Base-by-base conservation (phyloP, 208 protist species). In the Acanthamoeba lenticulata region DNA sequence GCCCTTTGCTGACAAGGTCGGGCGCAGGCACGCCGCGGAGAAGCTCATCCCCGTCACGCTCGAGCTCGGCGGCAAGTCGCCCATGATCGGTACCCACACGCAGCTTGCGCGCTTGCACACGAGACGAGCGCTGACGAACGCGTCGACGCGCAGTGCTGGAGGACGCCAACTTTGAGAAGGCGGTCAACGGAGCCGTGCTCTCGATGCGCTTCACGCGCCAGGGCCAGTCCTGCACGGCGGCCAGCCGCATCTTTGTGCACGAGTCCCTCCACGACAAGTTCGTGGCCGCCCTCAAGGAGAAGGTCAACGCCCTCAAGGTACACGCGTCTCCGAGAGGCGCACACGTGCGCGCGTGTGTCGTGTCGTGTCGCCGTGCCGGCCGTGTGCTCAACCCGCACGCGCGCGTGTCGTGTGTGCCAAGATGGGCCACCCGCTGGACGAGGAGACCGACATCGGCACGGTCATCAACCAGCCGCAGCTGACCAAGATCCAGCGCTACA, bases 351-450 rank as follows among this genome's bases (percentile, higher is more conserved):
- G n/a, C n/a, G n/a, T 60, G 52, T 27, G 52, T 11, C 52, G 21
- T 60, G 36, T 47, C 74, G 9, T 4, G 9, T 85, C 42, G 1
- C 27, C 38, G 1, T 85, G n/a, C 1, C 27, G 1, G 29, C 40
- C 65, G 44, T 9, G n/a, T 17, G 40, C 74, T 42, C 0, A 15
- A n/a, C 44, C 29, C 15, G 9, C 44, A 85, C 11, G 9, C 42
- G 74, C 15, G 21, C 74, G 47, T 55, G 47, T 55, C 15, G 15
- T 57, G 44, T 85, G 29, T 77, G 47, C 47, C 1, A 94, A 96
- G 72, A 79, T 96, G 38, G 95, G 95, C 49, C 36, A 94, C 45
- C 95, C 95, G 67, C 55, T 93, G 40, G 74, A 81, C 4, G 24
- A 72, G 7, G 9, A 0, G 11, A 90, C 69, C 5, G 29, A 95